phyloP scores from a whole-genome alignment of 345 rosid species.

The Pugionium cornutum region DNA sequence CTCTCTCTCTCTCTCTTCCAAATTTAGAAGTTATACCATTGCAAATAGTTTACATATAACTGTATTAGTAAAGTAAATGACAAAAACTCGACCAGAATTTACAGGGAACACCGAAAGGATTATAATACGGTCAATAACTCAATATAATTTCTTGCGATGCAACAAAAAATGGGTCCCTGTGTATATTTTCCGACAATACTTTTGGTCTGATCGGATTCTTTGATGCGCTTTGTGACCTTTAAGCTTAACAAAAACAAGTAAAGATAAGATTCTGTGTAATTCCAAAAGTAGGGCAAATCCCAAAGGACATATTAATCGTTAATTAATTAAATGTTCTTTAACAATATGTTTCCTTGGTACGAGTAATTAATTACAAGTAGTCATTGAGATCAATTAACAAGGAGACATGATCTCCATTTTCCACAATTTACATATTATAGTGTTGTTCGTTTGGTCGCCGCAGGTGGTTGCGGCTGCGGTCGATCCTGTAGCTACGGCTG shows the following conservation, averaged over 20 bases:
- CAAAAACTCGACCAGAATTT: slow-evolving; percentile 19
- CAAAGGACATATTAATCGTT: slow-evolving; percentile 13
- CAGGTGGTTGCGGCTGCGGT: too few species aligned
- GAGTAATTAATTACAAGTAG: not conserved
- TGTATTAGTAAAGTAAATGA: not conserved
- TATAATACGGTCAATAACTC: slow-evolving; percentile 29
- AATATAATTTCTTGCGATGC: slow-evolving; percentile 9
- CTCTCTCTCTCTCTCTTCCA: too few species aligned
- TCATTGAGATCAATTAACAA: not conserved
- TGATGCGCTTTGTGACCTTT: slow-evolving; percentile 40
- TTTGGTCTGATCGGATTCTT: slow-evolving; percentile 37
- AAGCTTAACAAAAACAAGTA: slow-evolving; percentile 22
- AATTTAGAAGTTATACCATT: too few species aligned
- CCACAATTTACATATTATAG: slow-evolving; percentile 13
- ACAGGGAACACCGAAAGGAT: slow-evolving; percentile 19
- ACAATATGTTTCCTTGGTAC: too few species aligned
- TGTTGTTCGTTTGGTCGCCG: too few species aligned
- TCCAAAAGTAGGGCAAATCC: slow-evolving; percentile 20
- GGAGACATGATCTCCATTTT: slow-evolving; percentile 20
- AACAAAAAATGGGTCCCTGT: slow-evolving; percentile 37
- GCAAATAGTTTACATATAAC: too few species aligned
- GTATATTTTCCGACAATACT: slow-evolving; percentile 37
- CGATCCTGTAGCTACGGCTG: too few species aligned
- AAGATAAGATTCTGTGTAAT: slow-evolving; percentile 26
- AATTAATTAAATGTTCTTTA: not conserved